Conservation (phyloP, 495 filamentous ascomycete genomes). For the Trypethelium eluteriae region DNA sequence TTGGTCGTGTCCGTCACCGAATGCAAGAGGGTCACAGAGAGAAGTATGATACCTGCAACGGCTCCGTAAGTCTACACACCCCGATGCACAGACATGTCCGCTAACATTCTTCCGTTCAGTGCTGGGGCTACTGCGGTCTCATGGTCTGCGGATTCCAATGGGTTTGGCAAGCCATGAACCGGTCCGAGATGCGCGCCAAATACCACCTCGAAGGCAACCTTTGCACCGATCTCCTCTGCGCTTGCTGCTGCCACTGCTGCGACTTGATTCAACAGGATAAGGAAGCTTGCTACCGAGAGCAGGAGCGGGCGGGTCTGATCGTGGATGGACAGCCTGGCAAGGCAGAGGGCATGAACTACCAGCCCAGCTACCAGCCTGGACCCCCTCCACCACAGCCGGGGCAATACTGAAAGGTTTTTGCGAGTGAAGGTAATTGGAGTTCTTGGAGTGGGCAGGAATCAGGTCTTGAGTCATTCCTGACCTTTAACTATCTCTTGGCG, state of each 20-base stretch:
- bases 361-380: slow-evolving; percentile 8
- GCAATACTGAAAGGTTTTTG: not conserved
- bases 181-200: slow-evolving; percentile 44
- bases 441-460: too few species aligned
- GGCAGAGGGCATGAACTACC: slow-evolving; percentile 15
- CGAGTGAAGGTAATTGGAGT: not conserved
- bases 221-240: slow-evolving; percentile 43
- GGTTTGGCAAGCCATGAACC: slow-evolving; percentile 47
- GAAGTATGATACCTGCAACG: slow-evolving; percentile 40
- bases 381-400: too few species aligned
- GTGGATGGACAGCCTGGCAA: slow-evolving; percentile 14
- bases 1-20: slow-evolving; percentile 46
- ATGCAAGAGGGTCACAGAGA: slow-evolving; percentile 41
- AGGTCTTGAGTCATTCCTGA: too few species aligned
- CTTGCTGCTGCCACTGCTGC: slow-evolving; percentile 49
- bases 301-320: slow-evolving; percentile 13
- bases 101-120: slow-evolving; percentile 17
- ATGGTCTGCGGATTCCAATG: slow-evolving; percentile 34
- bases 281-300: slow-evolving; percentile 34
- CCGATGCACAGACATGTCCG: not conserved
- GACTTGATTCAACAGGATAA: slow-evolving; percentile 49
- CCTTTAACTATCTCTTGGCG: too few species aligned
- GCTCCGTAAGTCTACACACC: slow-evolving; percentile 36
- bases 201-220: slow-evolving; percentile 49
- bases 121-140: slow-evolving; percentile 23